phyloP scores from a whole-genome alignment of 2,329 filamentous ascomycete species.

The Trichoderma simmonsii region DNA sequence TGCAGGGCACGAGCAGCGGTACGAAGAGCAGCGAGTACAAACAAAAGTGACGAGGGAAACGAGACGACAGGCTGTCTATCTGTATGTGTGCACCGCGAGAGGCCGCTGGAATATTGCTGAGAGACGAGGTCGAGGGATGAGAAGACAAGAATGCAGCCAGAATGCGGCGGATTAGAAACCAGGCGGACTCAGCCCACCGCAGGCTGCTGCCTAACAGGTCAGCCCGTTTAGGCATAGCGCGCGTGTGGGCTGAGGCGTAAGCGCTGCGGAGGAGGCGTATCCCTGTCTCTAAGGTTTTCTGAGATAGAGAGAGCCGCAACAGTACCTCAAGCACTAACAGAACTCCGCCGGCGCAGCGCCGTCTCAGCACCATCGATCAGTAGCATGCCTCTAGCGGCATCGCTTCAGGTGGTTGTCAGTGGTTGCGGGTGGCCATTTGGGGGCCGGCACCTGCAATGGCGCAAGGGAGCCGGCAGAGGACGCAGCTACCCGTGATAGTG shows the following conservation, averaged over 20 bases:
- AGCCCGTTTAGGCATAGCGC: slow-evolving; percentile 20
- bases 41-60: background rate
- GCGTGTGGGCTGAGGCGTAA: slow-evolving; percentile 19
- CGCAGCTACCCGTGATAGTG: background rate
- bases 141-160: slow-evolving; percentile 13
- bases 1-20: background rate
- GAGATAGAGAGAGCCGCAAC: slow-evolving; percentile 4
- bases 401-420: background rate
- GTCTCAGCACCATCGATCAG: background rate
- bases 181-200: slow-evolving; percentile 22
- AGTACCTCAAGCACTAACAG: slow-evolving; percentile 18
- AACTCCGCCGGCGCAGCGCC: background rate
- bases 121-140: background rate
- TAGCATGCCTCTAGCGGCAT: background rate
- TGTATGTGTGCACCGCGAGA: background rate
- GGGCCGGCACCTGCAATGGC: background rate
- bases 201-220: slow-evolving; percentile 26
- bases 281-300: slow-evolving; percentile 16
- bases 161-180: slow-evolving; percentile 21
- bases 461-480: background rate
- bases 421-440: background rate
- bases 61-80: background rate
- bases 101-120: background rate
- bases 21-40: background rate
- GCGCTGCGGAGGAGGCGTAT: slow-evolving; percentile 20